phyloP scores from a whole-genome alignment of 768 basidiomycete genomes.

The Boletus sp. region DNA sequence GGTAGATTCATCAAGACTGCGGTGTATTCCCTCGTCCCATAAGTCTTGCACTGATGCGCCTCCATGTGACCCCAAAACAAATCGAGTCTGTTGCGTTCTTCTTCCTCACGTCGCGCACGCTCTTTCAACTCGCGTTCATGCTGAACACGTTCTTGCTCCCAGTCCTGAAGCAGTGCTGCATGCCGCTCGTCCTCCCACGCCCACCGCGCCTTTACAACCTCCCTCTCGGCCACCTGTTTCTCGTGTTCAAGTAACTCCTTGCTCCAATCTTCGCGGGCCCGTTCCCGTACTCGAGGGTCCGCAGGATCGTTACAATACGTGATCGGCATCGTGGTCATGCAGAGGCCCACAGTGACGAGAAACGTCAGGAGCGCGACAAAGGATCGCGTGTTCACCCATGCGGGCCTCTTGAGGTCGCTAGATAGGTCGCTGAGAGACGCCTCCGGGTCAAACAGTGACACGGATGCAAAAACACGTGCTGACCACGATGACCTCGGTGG shows the following conservation, averaged over 20 bases:
- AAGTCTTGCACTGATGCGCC: conserved; percentile 25
- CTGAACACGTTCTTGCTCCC: conserved; percentile 18
- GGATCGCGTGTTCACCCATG: background rate
- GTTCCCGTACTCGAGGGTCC: conserved; percentile 19
- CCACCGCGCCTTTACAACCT: conserved; percentile 15
- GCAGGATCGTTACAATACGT: conserved; percentile 19
- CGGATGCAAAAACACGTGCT: background rate
- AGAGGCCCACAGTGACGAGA: background rate
- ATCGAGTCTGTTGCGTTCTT: conserved; percentile 17
- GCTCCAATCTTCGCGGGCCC: conserved; percentile 19
- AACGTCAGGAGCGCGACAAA: conserved; percentile 3
- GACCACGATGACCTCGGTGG: too few relatives aligned
- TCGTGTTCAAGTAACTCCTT: conserved; percentile 19
- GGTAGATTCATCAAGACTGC: conserved; percentile 31
- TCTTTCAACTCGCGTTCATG: conserved; percentile 18
- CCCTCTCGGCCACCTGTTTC: conserved; percentile 1
- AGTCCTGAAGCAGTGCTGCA: conserved; percentile 3
- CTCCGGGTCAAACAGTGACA: background rate
- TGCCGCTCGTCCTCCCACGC: conserved; percentile 18
- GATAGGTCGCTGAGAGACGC: background rate
- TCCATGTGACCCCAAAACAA: conserved; percentile 23
- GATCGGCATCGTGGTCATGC: conserved; percentile 5
- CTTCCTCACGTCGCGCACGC: conserved; percentile 15
- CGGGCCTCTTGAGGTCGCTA: background rate
- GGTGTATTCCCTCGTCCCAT: conserved; percentile 28